Percentiles rank a stretch among this genome's conserved stretches.
Conservation (phyloP, 257 asterid species). For the Gardenia jasminoides region DNA sequence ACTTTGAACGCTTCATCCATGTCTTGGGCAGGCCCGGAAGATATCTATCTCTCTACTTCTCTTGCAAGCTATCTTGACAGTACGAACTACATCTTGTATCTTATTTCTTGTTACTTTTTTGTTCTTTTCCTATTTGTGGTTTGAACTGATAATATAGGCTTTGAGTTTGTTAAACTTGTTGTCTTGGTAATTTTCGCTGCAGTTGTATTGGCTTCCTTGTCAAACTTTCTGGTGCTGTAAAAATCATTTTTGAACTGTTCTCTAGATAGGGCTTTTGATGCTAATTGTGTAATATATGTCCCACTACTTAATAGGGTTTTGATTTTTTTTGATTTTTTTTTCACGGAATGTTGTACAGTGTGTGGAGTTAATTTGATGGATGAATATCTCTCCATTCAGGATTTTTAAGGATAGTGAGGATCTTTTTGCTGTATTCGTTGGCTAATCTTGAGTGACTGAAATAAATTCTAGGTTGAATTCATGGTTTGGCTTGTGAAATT, state of each 20-base stretch:
- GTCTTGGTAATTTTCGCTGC: not conserved
- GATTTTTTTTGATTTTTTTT: not conserved
- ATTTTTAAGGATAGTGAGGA: not conserved
- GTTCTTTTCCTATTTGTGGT: not conserved
- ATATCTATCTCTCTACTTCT: slow-evolving; percentile 87
- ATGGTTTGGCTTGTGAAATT: not conserved
- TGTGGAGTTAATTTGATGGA: not conserved
- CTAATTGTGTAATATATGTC: not conserved
- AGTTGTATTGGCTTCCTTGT: not conserved
- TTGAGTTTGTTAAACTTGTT: not conserved
- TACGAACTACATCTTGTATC: slow-evolving; percentile 31
- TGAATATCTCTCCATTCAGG: not conserved
- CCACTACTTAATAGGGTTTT: not conserved
- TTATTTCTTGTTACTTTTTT: slow-evolving; percentile 4
- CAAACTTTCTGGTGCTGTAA: not conserved
- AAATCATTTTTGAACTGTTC: not conserved
- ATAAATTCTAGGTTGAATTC: not conserved
- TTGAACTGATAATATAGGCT: not conserved
- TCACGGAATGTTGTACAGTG: not conserved
- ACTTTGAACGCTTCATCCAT: slow-evolving; percentile 40
- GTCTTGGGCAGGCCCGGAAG: slow-evolving; percentile 99
- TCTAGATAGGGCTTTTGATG: not conserved
- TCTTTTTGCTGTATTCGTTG: not conserved
- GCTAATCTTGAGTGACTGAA: not conserved
- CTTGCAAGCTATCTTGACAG: slow-evolving; percentile 99